A percentile compares a stretch with the other conserved stretches of the same genome.
phyloP scores from a whole-genome alignment of 257 asterid genomes.

The Ocimum tenuiflorum region DNA sequence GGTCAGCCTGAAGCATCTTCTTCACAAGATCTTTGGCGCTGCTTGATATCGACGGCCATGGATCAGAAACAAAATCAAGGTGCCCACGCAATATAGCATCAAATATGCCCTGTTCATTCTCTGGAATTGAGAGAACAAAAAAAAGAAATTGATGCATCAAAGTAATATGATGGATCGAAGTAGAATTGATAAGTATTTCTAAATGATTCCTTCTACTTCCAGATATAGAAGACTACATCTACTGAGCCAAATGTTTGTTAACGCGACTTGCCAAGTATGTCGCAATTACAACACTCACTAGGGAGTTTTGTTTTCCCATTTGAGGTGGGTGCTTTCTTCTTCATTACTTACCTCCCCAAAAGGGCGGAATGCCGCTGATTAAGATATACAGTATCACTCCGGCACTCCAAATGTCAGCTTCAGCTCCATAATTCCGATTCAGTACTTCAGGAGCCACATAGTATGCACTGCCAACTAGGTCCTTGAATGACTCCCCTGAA shows the following conservation, averaged over 20 bases:
- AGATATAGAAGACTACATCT: not conserved
- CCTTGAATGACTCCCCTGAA: conserved; percentile 70
- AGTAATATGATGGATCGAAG: not conserved
- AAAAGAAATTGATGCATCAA: not conserved
- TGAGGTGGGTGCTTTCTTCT: not conserved
- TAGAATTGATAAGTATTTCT: not conserved
- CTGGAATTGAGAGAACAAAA: conserved; percentile 35
- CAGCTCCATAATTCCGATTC: conserved; percentile 65
- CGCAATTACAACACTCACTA: not conserved
- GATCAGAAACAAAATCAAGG: conserved; percentile 72
- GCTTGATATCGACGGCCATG: conserved; percentile 95
- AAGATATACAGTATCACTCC: conserved; percentile 78
- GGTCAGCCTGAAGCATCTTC: conserved; percentile 89
- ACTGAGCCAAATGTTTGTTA: not conserved
- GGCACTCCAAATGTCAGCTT: conserved; percentile 91
- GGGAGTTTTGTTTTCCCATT: not conserved
- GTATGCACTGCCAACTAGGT: conserved; percentile 88
- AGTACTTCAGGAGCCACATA: conserved; percentile 90
- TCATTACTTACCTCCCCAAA: conserved; percentile 67
- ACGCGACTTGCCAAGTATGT: not conserved
- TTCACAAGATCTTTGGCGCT: conserved; percentile 95
- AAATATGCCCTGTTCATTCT: conserved; percentile 78
- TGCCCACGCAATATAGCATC: conserved; percentile 75
- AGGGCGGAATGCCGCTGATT: conserved; percentile 86
- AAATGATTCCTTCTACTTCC: not conserved